Percentiles rank a stretch among this genome's conserved stretches.
These are phyloP conservation scores for Polysphondylium violaceum DNA, from an alignment of 78 protist species.

Conservation along the genomic window DNA sequence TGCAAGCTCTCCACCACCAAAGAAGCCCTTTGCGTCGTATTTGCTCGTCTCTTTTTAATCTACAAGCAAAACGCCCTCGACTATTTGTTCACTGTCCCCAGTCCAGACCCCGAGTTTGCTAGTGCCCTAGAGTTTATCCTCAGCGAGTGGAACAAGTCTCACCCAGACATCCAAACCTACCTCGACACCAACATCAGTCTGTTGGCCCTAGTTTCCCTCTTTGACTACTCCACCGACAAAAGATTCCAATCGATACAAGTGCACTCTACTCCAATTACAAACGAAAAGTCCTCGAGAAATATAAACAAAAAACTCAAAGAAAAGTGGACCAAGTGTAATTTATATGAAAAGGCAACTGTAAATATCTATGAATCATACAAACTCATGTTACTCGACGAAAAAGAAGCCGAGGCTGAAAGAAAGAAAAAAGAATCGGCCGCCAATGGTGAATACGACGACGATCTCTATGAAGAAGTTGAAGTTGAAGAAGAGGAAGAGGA, in stretches of 20 bases:
- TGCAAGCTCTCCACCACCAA: slow-evolving; percentile 32
- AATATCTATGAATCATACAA: neutral
- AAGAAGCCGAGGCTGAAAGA: neutral
- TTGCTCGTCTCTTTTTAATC: slow-evolving; percentile 31
- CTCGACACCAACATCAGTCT: slow-evolving; percentile 20
- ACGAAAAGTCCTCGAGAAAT: neutral
- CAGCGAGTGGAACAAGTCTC: slow-evolving; percentile 52
- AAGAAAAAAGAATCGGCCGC: neutral
- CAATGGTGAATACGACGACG: neutral
- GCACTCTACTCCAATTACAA: slow-evolving; percentile 12
- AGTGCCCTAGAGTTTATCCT: slow-evolving; percentile 5
- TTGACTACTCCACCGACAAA: neutral
- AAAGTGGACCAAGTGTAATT: slow-evolving; percentile 31
- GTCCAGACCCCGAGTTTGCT: neutral
- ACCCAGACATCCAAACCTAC: slow-evolving; percentile 1
- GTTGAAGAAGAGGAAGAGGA: slow-evolving; percentile 43
- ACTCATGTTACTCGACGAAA: neutral
- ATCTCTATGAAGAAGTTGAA: slow-evolving; percentile 6
- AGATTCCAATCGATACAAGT: slow-evolving; percentile 13
- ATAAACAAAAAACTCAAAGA: neutral
- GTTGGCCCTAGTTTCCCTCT: neutral
- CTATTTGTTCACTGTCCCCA: neutral
- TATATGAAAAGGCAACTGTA: slow-evolving; percentile 1
- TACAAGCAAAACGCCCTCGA: slow-evolving; percentile 5
- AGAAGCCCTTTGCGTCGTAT: slow-evolving; percentile 9